phyloP scores from a whole-genome alignment of 176 grass and related monocot genomes.

The Musa troglodytarum region DNA sequence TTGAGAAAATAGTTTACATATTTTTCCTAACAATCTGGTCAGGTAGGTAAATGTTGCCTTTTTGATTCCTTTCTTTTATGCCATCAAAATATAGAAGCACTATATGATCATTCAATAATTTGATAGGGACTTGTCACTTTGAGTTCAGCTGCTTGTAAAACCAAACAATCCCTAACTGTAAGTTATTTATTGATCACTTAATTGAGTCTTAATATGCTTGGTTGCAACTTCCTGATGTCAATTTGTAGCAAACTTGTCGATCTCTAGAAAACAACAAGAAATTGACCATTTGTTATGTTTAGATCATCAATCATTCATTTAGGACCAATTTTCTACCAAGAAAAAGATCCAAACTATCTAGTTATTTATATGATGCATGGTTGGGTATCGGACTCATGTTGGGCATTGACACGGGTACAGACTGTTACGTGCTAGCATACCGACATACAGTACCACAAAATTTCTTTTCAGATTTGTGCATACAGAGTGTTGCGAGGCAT shows the following conservation, averaged over 20 bases:
- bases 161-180: not conserved
- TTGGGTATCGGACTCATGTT: too few relatives aligned
- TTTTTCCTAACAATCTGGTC: not conserved
- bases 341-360: not conserved
- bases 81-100: slow-evolving; percentile 1
- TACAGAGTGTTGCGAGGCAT: too few relatives aligned
- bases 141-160: not conserved
- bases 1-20: not conserved
- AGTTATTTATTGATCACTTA: not conserved
- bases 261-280: not conserved
- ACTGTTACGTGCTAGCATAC: too few relatives aligned
- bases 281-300: not conserved
- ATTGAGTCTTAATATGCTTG: not conserved
- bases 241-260: not conserved
- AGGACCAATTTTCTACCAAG: not conserved
- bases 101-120: not conserved
- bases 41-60: not conserved
- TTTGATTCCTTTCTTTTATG: not conserved
- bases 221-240: not conserved
- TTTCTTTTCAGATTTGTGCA: too few relatives aligned
- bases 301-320: not conserved
- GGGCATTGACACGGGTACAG: too few relatives aligned
- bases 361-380: too few relatives aligned
- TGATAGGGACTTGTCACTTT: not conserved
- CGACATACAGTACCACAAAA: too few relatives aligned